Percentiles rank a stretch among this genome's conserved stretches.
Evolutionary conservation across 768 basidiomycete genomes (phyloP).

Genomic region (Lactifluus pinguis): DNA sequence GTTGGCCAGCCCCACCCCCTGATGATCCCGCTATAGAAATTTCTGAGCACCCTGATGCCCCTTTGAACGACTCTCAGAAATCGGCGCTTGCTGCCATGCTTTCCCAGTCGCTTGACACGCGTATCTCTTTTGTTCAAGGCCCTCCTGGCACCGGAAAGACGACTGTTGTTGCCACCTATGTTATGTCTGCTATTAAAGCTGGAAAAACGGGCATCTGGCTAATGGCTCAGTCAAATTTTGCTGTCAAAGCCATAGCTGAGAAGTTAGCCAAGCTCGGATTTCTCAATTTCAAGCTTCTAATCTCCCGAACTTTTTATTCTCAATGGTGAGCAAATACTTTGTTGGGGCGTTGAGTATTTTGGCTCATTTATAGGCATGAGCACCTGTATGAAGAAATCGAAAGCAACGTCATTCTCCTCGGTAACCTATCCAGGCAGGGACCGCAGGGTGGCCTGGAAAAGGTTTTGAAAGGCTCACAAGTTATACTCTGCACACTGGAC

Average conservation of each 20-base stretch:
- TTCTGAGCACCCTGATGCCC: conserved; percentile 21
- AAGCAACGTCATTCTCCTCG: conserved; percentile 44
- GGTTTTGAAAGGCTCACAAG: conserved; percentile 34
- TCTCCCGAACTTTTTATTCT: conserved; percentile 59
- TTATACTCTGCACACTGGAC: conserved; percentile 67
- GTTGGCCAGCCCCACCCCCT: conserved; percentile 29
- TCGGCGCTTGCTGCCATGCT: conserved; percentile 33
- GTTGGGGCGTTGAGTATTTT: conserved; percentile 3
- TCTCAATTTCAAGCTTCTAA: conserved; percentile 51
- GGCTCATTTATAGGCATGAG: conserved; percentile 58
- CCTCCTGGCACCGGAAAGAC: conserved; percentile 29
- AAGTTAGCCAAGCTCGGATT: conserved; percentile 54
- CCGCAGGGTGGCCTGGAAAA: conserved; percentile 25
- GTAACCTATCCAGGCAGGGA: conserved; percentile 24
- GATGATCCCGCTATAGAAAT: conserved; percentile 18
- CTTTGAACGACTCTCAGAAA: conserved; percentile 34
- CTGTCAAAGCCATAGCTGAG: conserved; percentile 88
- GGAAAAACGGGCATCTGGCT: conserved; percentile 52
- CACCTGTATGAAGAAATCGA: conserved; percentile 52
- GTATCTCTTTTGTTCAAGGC: conserved; percentile 30
- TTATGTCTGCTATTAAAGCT: conserved; percentile 24
- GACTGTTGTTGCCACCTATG: conserved; percentile 28
- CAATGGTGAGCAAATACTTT: conserved; percentile 43
- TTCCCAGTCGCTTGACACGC: conserved; percentile 24
- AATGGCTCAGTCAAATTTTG: conserved; percentile 78